Percentiles rank a stretch among this genome's conserved stretches.
Evolutionary conservation across 495 filamentous ascomycete genomes (phyloP).

Genomic region (Poronia punctata): DNA sequence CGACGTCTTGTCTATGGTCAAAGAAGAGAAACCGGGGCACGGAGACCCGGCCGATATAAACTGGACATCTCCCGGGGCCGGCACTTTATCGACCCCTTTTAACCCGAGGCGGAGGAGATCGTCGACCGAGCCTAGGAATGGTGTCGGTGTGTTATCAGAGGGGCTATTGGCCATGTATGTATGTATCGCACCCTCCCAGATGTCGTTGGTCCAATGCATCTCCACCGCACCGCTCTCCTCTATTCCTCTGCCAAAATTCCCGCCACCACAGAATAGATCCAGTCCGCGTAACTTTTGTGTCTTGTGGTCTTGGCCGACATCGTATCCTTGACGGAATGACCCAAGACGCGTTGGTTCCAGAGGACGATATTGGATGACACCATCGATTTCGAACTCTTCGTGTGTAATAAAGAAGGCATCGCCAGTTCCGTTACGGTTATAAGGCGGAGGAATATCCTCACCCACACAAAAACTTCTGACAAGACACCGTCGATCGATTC

Average conservation of each 20-base stretch:
- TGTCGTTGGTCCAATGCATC: slow-evolving; percentile 60
- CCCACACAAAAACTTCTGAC: slow-evolving; percentile 45
- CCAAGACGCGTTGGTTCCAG: slow-evolving; percentile 20
- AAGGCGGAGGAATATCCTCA: slow-evolving; percentile 51
- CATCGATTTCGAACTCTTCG: slow-evolving; percentile 15
- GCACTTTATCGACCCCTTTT: slow-evolving; percentile 42
- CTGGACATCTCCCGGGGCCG: slow-evolving; percentile 53
- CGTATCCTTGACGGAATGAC: slow-evolving; percentile 50
- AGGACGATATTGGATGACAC: slow-evolving; percentile 11
- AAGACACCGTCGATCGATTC: slow-evolving; percentile 48
- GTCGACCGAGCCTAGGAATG: slow-evolving; percentile 63
- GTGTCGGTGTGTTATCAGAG: slow-evolving; percentile 24
- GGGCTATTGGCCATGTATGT: slow-evolving; percentile 58
- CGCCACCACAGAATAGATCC: slow-evolving; percentile 67
- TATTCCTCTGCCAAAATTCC: slow-evolving; percentile 65
- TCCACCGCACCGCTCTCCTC: slow-evolving; percentile 62
- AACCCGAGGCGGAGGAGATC: slow-evolving; percentile 55
- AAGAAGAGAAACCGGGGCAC: slow-evolving; percentile 61
- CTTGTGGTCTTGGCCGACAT: slow-evolving; percentile 24
- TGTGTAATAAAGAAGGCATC: slow-evolving; percentile 57
- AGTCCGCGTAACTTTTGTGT: slow-evolving; percentile 44
- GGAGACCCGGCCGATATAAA: slow-evolving; percentile 67
- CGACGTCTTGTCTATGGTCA: slow-evolving; percentile 47
- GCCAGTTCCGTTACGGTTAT: slow-evolving; percentile 53
- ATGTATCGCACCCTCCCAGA: slow-evolving; percentile 53